Percentiles rank a stretch among this genome's conserved stretches.
Conservation (phyloP, 306 rosid genomes). For the Lagenaria siceraria region DNA sequence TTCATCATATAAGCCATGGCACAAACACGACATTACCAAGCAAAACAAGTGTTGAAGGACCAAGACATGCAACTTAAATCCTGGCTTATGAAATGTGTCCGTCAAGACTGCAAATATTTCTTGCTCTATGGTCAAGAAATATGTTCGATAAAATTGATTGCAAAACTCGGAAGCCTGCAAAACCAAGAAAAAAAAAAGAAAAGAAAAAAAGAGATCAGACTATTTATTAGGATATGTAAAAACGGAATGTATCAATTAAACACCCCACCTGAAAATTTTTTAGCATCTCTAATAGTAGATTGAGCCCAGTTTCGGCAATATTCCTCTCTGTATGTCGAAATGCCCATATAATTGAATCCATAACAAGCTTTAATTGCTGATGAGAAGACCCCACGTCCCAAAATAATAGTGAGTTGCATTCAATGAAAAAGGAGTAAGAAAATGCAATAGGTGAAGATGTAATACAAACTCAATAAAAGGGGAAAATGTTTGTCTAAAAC, state of each 20-base stretch:
- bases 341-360: conserved; percentile 98
- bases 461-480: background rate
- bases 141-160: conserved; percentile 75
- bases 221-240: background rate
- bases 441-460: background rate
- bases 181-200: background rate
- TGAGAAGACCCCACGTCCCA: background rate
- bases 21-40: conserved; percentile 36
- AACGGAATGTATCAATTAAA: background rate
- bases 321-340: conserved; percentile 97
- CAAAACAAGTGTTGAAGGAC: conserved; percentile 94
- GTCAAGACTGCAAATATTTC: conserved; percentile 92
- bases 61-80: conserved; percentile 94
- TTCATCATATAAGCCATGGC: background rate
- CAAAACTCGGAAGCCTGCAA: conserved; percentile 85
- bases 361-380: conserved; percentile 96
- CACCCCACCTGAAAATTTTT: conserved; percentile 73
- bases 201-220: background rate
- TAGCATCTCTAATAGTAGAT: conserved; percentile 66
- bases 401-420: background rate
- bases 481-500: conserved; percentile 24
- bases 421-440: background rate
- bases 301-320: conserved; percentile 89
- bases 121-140: conserved; percentile 72
- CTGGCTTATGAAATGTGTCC: conserved; percentile 95